Conservation (phyloP, 441 rosid genomes). For the Codiaeum variegatum region DNA sequence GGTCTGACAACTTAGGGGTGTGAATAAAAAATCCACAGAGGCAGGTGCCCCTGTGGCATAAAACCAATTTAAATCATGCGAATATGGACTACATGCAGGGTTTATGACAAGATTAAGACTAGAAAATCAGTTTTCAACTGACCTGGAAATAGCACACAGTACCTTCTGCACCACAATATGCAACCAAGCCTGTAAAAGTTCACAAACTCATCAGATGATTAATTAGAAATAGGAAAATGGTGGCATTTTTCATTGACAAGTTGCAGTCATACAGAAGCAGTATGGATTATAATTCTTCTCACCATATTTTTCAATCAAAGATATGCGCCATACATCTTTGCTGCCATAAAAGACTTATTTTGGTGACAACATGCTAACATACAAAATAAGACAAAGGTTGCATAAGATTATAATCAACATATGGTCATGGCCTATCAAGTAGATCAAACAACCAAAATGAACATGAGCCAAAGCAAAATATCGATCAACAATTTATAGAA, state of each 20-base stretch:
- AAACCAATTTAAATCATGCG: not conserved
- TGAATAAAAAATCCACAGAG: not conserved
- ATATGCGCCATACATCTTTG: not conserved
- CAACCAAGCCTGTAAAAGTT: conserved; percentile 62
- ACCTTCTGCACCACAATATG: conserved; percentile 86
- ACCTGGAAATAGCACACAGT: conserved; percentile 66
- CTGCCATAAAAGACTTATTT: not conserved
- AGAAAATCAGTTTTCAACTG: conserved; percentile 19
- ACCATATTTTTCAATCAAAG: conserved; percentile 6
- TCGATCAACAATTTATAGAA: not conserved
- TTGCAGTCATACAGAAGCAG: not conserved
- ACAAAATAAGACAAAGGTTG: not conserved
- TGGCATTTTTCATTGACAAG: not conserved
- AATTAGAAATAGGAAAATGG: not conserved
- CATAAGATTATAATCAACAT: not conserved
- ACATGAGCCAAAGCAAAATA: not conserved
- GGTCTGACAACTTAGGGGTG: not conserved
- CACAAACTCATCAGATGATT: conserved; percentile 9
- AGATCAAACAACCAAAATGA: not conserved
- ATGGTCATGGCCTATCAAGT: not conserved
- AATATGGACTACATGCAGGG: not conserved
- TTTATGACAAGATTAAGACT: not conserved
- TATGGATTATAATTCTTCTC: not conserved
- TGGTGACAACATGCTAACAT: not conserved
- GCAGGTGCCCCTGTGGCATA: not conserved